phyloP scores from a whole-genome alignment of 2,329 filamentous ascomycete genomes.

The Fusarium verticillioides region DNA sequence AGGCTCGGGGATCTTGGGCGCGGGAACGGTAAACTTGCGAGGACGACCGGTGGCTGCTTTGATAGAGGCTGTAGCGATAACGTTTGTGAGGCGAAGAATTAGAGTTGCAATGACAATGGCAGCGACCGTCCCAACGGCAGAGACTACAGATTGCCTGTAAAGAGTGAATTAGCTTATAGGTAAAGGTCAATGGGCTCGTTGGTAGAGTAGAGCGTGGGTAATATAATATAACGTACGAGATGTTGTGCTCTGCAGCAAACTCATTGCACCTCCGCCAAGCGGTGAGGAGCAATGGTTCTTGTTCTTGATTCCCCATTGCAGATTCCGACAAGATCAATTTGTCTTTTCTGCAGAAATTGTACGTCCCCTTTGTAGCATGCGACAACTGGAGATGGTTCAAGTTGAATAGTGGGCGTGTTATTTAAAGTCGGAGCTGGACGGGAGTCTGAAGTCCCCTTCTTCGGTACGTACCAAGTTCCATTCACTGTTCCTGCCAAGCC shows the following conservation, averaged over 20 bases:
- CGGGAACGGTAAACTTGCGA: slow-evolving; percentile 69
- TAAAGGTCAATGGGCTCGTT: slow-evolving; percentile 9
- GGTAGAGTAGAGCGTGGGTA: neutral
- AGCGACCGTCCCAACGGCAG: slow-evolving; percentile 45
- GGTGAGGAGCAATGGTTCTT: slow-evolving; percentile 31
- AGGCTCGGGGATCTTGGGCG: slow-evolving; percentile 70
- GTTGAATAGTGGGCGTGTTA: slow-evolving; percentile 9
- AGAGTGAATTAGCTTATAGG: slow-evolving; percentile 2
- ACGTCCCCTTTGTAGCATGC: slow-evolving; percentile 33
- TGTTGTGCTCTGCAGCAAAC: slow-evolving; percentile 36
- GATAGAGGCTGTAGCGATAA: slow-evolving; percentile 35
- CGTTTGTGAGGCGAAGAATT: slow-evolving; percentile 45
- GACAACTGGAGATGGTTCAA: slow-evolving; percentile 11
- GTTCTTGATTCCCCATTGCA: slow-evolving; percentile 36
- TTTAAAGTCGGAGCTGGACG: slow-evolving; percentile 17
- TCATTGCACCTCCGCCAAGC: slow-evolving; percentile 37
- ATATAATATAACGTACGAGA: slow-evolving; percentile 40
- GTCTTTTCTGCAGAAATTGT: neutral
- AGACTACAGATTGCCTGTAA: slow-evolving; percentile 43
- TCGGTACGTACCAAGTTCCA: slow-evolving; percentile 13
- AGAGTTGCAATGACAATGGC: slow-evolving; percentile 47
- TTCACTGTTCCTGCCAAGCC: slow-evolving; percentile 33
- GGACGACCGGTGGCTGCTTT: slow-evolving; percentile 52
- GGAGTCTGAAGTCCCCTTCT: slow-evolving; percentile 5
- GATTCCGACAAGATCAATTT: neutral